Evolutionary conservation across 495 filamentous ascomycete species (phyloP).

Genomic region (Haplographium delicatum): DNA sequence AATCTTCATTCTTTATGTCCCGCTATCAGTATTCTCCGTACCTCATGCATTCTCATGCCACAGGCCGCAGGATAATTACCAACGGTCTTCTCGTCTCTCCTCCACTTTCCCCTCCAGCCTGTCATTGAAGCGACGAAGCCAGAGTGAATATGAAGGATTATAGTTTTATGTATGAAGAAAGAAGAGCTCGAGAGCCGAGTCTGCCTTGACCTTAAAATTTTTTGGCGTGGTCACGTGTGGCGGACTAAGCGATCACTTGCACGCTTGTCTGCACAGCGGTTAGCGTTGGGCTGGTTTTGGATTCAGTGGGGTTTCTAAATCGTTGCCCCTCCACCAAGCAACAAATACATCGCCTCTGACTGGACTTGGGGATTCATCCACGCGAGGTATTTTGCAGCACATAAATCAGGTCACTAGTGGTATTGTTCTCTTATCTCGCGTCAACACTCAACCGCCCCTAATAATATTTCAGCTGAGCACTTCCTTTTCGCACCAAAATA

Average conservation of each 20-base stretch:
- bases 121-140: constrained; percentile 54
- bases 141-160: constrained; percentile 81
- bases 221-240: not conserved
- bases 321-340: not conserved
- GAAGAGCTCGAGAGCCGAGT: constrained; percentile 33
- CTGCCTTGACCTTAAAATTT: constrained; percentile 9
- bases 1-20: constrained; percentile 11
- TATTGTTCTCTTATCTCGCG: too few relatives aligned
- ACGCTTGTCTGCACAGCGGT: too few relatives aligned
- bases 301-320: not conserved
- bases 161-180: constrained; percentile 55
- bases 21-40: constrained; percentile 26
- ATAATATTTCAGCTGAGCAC: too few relatives aligned
- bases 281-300: not conserved
- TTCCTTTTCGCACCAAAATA: not conserved
- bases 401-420: too few relatives aligned
- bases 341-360: not conserved
- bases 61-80: constrained; percentile 47
- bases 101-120: constrained; percentile 72
- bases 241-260: not conserved
- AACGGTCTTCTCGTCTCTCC: constrained; percentile 50
- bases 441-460: too few relatives aligned
- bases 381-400: too few relatives aligned
- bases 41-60: constrained; percentile 29
- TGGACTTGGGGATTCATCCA: too few relatives aligned